Base-by-base conservation (phyloP, 202 grass and related monocot genomes). In the Musa balbisiana region DNA sequence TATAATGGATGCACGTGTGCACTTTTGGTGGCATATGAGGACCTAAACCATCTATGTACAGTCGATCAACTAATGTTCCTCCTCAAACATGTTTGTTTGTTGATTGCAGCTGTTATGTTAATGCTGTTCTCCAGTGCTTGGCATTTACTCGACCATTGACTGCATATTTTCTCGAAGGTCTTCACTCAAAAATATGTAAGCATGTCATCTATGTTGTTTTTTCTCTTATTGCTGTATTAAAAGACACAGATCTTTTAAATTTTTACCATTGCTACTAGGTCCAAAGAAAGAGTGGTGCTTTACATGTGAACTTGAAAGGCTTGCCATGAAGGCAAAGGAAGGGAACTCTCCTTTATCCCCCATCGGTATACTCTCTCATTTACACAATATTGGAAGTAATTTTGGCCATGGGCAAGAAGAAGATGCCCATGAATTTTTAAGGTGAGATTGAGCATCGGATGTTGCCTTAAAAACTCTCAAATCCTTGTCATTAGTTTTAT, bases 341-440 rank as follows among this genome's bases (percentile, higher is more conserved):
- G 86, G 81, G 80, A 85, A 78, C 22, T 84, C 83, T 77, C 81
- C 68, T 23, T 74, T 93, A 27, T 97, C 94, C 84, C 93, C 90
- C 62, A 82, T 67, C 20, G 87, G 80, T 53, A 91, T 97, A 72
- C 81, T 97, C 12, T 91, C 85, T 77, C 86, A 92, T 79, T 76
- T 97, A 71, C 51, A 29, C n/a, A 79, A 89, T 71, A 90, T 87
- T 66, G 88, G 90, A 43, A 75, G 71, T 53, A 83, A 81, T 50
- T 97, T 97, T 80, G 88, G 87, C 75, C 73, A 50, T 1, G 76
- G 86, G 9, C 52, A 72, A 75, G 78, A 97, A 80, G 86, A 97
- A 80, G 94, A 97, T 74, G 90, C 94, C 56, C 94, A 97, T 73
- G 94, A 97, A 81, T 97, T 97, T 87, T 81, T 97, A 77, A 97